Base-by-base conservation (phyloP, 257 asterid species). In the Salvia miltiorrhiza region DNA sequence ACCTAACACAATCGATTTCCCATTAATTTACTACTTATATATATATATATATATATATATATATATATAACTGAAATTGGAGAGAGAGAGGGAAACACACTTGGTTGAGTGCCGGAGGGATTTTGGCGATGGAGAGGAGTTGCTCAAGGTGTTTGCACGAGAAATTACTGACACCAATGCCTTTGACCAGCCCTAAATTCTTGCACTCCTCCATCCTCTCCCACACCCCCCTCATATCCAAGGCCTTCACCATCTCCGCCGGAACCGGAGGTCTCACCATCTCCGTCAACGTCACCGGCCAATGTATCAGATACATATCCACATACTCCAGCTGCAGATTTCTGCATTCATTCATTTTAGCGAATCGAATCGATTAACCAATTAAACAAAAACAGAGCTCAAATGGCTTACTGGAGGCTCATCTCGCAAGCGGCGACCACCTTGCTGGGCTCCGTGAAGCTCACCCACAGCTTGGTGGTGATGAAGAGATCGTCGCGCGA, bases 81-180 rank as follows among this genome's bases (percentile, higher is more conserved):
- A 55, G 63, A 55, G 63, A 55, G 39, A 26, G 40, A 26, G 21
- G 12, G 10, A 23, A 19, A 11, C 0, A n/a, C 1, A 84, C 96
- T 44, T 87, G 96, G 57, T 87, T 89, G 53, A 89, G 2, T 0
- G 92, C 77, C 0, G 96, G 94, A 12, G 88, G 92, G 61, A 81
- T 81, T 49, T 65, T 78, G 54, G 94, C 94, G 24, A 55, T 12
- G 7, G 72, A 59, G 54, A 86, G 78, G 23, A 87, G 49, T 4
- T 78, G 61, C 4, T 74, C 56, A 7, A 87, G 61, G 43, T 13
- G 75, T 30, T 77, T 81, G 75, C 76, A 71, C 17, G 90, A 74
- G 80, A 87, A 87, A 77, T 89, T 89, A 48, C 96, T 85, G 7
- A 89, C 87, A 19, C 94, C 94, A 20, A 89, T 86, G n/a, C 76